Percentiles rank a stretch among this genome's conserved stretches.
These are phyloP conservation scores for Acer campestre DNA, from an alignment of 345 rosid genomes.

Conservation along the genomic window DNA sequence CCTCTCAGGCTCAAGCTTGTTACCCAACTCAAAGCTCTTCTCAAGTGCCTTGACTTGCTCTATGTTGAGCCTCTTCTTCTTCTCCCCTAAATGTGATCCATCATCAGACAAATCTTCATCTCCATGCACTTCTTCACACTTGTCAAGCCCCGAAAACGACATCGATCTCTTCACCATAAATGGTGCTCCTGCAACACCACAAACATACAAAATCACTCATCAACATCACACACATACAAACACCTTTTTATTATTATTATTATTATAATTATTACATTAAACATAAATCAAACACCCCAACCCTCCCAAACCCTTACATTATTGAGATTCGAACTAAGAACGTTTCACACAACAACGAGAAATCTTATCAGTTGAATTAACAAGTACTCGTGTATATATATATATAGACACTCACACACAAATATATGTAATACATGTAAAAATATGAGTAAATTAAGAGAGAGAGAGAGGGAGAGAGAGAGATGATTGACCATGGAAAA, in stretches of 20 bases:
- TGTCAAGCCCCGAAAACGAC: constrained; percentile 68
- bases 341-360: background rate
- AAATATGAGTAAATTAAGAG: background rate
- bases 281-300: background rate
- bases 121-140: constrained; percentile 50
- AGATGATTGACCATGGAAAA: constrained; percentile 55
- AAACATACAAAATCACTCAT: constrained; percentile 10
- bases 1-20: constrained; percentile 82
- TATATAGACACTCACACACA: background rate
- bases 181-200: constrained; percentile 46
- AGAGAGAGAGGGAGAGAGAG: constrained; percentile 17
- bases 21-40: constrained; percentile 73
- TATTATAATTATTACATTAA: too few relatives aligned
- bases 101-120: constrained; percentile 83
- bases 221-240: background rate
- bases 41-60: constrained; percentile 79
- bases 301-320: background rate
- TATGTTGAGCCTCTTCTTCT: constrained; percentile 72
- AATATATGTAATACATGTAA: background rate
- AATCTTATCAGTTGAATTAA: background rate
- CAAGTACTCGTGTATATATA: background rate
- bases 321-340: background rate
- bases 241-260: too few relatives aligned
- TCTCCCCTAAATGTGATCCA: constrained; percentile 77
- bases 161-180: constrained; percentile 81